A percentile compares a stretch with the other conserved stretches of the same genome.
These are phyloP conservation scores for Ustilago loliicola DNA, from an alignment of 1,284 basidiomycete species.

Conservation along the genomic window DNA sequence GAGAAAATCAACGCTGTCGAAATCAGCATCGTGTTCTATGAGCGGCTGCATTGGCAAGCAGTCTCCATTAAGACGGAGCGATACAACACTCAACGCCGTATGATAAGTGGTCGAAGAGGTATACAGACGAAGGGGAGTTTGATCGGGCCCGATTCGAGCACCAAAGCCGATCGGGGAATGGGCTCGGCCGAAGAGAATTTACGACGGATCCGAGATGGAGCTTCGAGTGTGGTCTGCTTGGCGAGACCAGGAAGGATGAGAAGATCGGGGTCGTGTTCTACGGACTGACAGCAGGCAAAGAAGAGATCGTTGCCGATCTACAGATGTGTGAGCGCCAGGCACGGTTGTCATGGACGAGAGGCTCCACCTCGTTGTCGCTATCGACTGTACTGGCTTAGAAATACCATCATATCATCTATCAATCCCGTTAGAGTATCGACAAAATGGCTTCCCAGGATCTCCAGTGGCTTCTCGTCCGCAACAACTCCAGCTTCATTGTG, in stretches of 20 bases:
- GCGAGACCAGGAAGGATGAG: neutral
- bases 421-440: constrained; percentile 10
- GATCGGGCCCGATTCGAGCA: neutral
- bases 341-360: neutral
- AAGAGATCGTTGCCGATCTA: constrained; percentile 1
- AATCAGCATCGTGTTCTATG: no score
- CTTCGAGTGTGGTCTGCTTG: neutral
- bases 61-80: no score
- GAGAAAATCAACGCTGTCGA: neutral
- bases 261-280: neutral
- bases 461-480: constrained; percentile 68
- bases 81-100: no score
- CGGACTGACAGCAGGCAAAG: neutral
- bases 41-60: no score
- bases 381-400: neutral
- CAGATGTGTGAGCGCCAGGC: neutral
- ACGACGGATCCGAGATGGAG: neutral
- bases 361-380: constrained; percentile 3
- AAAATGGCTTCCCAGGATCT: constrained; percentile 68
- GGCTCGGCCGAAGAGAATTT: neutral
- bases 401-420: constrained; percentile 39
- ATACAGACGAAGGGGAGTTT: no score
- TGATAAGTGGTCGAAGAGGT: no score
- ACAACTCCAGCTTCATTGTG: constrained; percentile 66
- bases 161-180: neutral